These are phyloP conservation scores for Fagopyrum esculentum DNA, from an alignment of 148 eudicot genomes.

Conservation along the genomic window DNA sequence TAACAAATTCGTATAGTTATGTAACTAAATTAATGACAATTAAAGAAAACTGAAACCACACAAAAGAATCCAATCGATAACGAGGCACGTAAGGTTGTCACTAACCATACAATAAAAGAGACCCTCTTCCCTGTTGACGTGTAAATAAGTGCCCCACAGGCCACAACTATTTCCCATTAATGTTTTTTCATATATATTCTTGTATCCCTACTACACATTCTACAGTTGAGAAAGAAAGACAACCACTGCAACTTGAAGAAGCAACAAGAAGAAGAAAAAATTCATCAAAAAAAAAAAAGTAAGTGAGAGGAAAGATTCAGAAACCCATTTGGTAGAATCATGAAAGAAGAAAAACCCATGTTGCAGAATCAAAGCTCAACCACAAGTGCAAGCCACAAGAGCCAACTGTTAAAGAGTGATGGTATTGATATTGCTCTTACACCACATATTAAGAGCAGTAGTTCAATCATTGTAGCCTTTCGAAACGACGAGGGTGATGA, in stretches of 20 bases:
- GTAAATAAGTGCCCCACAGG: slow-evolving; percentile 25
- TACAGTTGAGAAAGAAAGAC: not conserved
- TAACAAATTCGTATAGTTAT: too few relatives aligned
- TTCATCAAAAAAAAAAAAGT: too few relatives aligned
- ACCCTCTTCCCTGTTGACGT: slow-evolving; percentile 25
- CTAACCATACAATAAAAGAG: slow-evolving; percentile 37
- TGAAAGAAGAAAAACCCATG: slow-evolving; percentile 7
- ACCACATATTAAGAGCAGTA: not conserved
- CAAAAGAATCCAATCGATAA: slow-evolving; percentile 17
- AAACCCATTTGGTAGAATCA: not conserved
- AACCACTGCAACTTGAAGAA: not conserved
- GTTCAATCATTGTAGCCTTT: not conserved
- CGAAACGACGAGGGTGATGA: not conserved
- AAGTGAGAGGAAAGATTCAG: too few relatives aligned
- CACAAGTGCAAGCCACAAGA: slow-evolving; percentile 12
- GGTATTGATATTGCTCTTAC: not conserved
- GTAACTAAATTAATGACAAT: too few relatives aligned
- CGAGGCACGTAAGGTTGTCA: slow-evolving; percentile 45
- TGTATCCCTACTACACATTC: slow-evolving; percentile 14
- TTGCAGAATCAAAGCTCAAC: slow-evolving; percentile 15
- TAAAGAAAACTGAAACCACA: slow-evolving; percentile 25
- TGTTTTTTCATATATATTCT: slow-evolving; percentile 18
- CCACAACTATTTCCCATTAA: not conserved
- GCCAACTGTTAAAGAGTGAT: not conserved
- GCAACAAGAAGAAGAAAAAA: not conserved